Evolutionary conservation across 495 filamentous ascomycete species (phyloP), one percentile per base, ranked within the genome.

Genomic region (Platismatia glauca): DNA sequence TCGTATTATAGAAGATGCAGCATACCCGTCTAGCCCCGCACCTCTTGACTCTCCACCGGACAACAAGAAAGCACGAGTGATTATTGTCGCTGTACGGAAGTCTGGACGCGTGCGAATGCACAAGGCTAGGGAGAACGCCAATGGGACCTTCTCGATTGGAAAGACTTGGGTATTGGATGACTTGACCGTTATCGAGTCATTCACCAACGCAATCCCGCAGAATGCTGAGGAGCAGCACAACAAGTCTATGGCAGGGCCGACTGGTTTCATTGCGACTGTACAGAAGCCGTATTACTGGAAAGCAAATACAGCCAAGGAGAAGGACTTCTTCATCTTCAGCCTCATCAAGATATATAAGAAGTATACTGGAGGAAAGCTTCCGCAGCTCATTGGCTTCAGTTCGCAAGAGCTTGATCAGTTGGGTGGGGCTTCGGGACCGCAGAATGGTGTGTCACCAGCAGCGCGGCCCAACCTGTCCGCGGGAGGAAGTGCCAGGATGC

Each of bases 101-200:
- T 95, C 93, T 0, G 93, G 93, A 56, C 83, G 91, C 62, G 91
- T 98, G 65, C 89, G 91, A 59, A 84, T 98, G 79, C 94, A 97
- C 78, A 98, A 98, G 73, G 91, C 90, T 57, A 85, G 95, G 64
- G 95, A 98, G 72, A 98, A 98, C 72, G 79, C 81, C 50, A 95
- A 97, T 75, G 89, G 90, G 35, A 82, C 89, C 6, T 98, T 96
- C 74, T 97, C 94, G 9, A 97, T 98, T 68, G 94, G 94, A 46
- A 98, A 98, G 75, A 97, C 92, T 5, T 98, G 94, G 94, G 86
- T 88, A 71, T 78, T 98, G 59, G 91, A 97, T 70, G 93, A 97
- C 68, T 76, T 98, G 39, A 79, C 79, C 11, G 77, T 79, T 31
- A 88, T 98, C 60, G 85, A 93, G 73, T 94, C 90, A 4, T 96